Evolutionary conservation across 1,284 basidiomycete species (phyloP), one percentile per base, ranked within the genome.

Genomic region (Ustilago shanxiensis): DNA sequence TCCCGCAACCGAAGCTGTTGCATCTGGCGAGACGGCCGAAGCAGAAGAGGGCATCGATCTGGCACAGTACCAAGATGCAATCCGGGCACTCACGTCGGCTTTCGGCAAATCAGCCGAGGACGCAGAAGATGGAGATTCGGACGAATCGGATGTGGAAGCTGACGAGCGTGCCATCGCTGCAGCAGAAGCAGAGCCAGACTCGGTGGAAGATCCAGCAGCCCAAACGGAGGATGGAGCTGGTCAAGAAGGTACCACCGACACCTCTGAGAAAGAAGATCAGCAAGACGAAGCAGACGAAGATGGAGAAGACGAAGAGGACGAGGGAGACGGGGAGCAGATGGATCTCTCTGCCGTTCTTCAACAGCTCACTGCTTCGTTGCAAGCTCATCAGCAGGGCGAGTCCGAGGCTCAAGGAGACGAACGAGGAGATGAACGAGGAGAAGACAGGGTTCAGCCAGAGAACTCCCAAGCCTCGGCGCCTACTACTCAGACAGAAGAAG

Each of bases 101-200:
- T 71, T 81, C n/a, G 67, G 67, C 16, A 61, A 52, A 20, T 33
- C 73, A 14, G n/a, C 24, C 20, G 26, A 58, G 8, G 68, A 37
- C 24, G 72, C 58, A 1, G 77, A 75, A n/a, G 69, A 72, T 3
- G 79, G 55, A 47, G 75, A 72, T 35, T 65, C 65, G 52, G 76
- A 73, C 2, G 64, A 74, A 22, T 67, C 66, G 31, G 77, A 75
- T 24, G 69, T 72, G n/a, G 80, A 81, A 20, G 78, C 80, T 3
- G 80, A 81, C 45, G 80, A 81, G 61, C 68, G 76, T 8, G 80
- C 80, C 47, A 81, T 81, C 39, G 80, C 78, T 24, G 79, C 70
- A 37, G 79, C 79, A 8, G 79, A 81, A 50, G 79, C 79, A 13
- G 79, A 81, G 37, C 75, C 63, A 5, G 62, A 68, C 41, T 68